Base-by-base conservation (phyloP, 2,329 filamentous ascomycete genomes). In the Botryosphaeria agaves region DNA sequence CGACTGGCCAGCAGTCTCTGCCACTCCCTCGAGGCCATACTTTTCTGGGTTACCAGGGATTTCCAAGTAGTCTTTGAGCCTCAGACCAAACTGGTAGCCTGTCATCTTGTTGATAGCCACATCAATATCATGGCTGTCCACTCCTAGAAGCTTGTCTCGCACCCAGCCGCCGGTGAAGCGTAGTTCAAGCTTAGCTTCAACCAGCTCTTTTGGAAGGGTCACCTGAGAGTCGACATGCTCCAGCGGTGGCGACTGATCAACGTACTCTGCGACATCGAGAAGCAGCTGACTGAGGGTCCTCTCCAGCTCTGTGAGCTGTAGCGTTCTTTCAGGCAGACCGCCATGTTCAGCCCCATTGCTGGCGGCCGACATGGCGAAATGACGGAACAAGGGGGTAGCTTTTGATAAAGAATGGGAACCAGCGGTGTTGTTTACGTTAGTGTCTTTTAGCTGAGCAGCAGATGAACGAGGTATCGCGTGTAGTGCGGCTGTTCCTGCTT, bases 81-180 rank as follows among this genome's bases (percentile, higher is more conserved):
- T 64, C 29, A 69, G 51, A n/a, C 74, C 76, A 46, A 89, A 89
- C 8, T 72, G 61, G 42, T 74, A 73, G 31, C 82, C 82, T 0
- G 81, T 89, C 78, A 89, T 83, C 40, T 66, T 68, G 56, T 84
- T 85, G 59, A 91, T 82, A 31, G 79, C 80, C 5, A 82, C 75
- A 49, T 91, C 82, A 38, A 91, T 85, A 47, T 91, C 82, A 47
- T 85, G 66, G 45, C 76, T 83, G 35, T 64, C 64, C 8, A 73
- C 63, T 14, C 72, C 71, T 3, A 89, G 66, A 2, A 89, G 65
- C 55, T 82, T 85, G 58, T 91, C 82, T 24, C 82, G 75, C 7
- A 89, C 81, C 82, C 82, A 91, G 16, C 82, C 82, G 34, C 82
- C 82, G 1, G 82, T 82, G 68, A 79, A 87, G 29, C 81, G 74